Conservation (phyloP, 225 moss, liverwort and hornwort genomes). For the Sphagnum tenellum region DNA sequence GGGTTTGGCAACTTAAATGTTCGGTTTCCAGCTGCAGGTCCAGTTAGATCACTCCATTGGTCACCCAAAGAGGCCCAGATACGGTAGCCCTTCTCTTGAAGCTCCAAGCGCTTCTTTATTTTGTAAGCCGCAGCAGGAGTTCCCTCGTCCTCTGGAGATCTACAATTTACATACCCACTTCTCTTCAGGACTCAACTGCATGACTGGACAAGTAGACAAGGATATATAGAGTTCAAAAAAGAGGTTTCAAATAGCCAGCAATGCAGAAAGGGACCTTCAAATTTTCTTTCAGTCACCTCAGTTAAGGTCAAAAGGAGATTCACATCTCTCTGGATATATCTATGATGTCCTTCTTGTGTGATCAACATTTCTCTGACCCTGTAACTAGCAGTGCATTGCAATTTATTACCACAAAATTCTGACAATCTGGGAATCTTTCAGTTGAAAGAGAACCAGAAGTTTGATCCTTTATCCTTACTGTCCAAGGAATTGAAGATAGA, state of each 20-base stretch:
- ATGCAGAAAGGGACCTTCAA: neutral
- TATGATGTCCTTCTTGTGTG: neutral
- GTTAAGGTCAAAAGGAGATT: neutral
- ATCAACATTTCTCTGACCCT: too few species aligned
- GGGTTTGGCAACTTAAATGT: slow-evolving; percentile 95
- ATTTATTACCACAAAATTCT: too few species aligned
- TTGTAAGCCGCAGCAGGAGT: slow-evolving; percentile 68
- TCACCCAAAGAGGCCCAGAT: slow-evolving; percentile 82
- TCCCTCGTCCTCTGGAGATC: slow-evolving; percentile 60
- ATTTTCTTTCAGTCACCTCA: neutral
- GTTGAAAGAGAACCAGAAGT: too few species aligned
- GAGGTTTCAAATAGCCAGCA: neutral
- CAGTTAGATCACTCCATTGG: slow-evolving; percentile 92
- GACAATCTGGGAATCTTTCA: too few species aligned
- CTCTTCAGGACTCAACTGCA: neutral
- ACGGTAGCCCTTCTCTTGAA: slow-evolving; percentile 62
- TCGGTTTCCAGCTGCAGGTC: slow-evolving; percentile 57
- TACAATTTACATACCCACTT: slow-evolving; percentile 9
- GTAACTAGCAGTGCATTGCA: too few species aligned
- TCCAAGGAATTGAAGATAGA: too few species aligned
- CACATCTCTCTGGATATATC: neutral
- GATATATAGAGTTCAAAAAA: neutral
- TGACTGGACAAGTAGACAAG: too few species aligned
- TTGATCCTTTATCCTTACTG: too few species aligned
- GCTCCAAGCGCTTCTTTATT: slow-evolving; percentile 48